A percentile compares a stretch with the other conserved stretches of the same genome.
phyloP scores from a whole-genome alignment of 306 rosid genomes.

The Fragaria nilgerrensis region DNA sequence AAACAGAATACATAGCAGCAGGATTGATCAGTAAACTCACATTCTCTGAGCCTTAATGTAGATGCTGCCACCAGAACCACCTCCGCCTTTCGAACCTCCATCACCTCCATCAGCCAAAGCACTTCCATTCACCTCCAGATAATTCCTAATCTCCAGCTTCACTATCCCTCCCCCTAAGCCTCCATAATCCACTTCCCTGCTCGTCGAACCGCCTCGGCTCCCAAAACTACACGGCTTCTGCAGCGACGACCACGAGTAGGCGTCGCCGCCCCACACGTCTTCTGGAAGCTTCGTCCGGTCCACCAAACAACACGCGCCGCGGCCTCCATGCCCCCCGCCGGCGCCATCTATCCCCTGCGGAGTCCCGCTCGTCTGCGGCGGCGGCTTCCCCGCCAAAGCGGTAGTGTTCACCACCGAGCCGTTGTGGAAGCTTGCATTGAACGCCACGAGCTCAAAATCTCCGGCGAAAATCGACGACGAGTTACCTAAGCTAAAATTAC shows the following conservation, averaged over 20 bases:
- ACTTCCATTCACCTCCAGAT: constrained; percentile 69
- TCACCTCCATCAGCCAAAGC: constrained; percentile 83
- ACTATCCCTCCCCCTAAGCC: constrained; percentile 88
- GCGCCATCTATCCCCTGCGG: constrained; percentile 83
- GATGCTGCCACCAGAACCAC: constrained; percentile 99
- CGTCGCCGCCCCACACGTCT: constrained; percentile 99
- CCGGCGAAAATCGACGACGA: constrained; percentile 79
- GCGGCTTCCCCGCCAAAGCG: constrained; percentile 81
- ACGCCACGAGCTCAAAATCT: constrained; percentile 62
- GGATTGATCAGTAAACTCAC: constrained; percentile 43
- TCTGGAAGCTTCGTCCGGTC: constrained; percentile 84
- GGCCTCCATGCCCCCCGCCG: constrained; percentile 97
- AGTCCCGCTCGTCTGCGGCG: constrained; percentile 94
- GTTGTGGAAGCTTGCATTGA: constrained; percentile 63
- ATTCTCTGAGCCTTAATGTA: constrained; percentile 81
- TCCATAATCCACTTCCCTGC: constrained; percentile 78
- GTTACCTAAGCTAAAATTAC: constrained; percentile 78
- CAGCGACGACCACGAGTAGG: constrained; percentile 86
- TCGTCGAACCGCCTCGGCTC: constrained; percentile 79
- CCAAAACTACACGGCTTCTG: constrained; percentile 77
- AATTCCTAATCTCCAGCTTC: constrained; percentile 36
- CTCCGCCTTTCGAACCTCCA: constrained; percentile 88
- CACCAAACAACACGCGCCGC: constrained; percentile 86
- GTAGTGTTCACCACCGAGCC: constrained; percentile 80
- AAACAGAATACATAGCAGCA: constrained; percentile 3